phyloP scores from a whole-genome alignment of 2,329 filamentous ascomycete genomes.

The Penicillium sp. region DNA sequence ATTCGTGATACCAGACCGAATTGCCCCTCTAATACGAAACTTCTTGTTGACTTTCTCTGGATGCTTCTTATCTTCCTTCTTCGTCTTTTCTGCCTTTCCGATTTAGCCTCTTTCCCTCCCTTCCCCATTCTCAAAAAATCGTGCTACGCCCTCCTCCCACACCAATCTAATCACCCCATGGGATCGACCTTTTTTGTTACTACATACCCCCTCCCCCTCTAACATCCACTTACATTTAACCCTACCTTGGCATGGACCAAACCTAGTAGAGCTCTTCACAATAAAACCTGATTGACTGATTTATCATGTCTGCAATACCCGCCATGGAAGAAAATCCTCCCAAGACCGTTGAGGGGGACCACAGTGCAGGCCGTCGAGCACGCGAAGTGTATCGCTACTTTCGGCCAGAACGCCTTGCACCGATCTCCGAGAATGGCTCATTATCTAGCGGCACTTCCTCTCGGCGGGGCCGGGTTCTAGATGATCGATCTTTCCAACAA shows the following conservation, averaged over 20 bases:
- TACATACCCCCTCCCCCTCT: not conserved
- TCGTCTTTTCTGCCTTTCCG: not conserved
- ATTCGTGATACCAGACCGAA: not conserved
- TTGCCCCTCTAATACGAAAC: not conserved
- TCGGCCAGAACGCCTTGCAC: constrained; percentile 25
- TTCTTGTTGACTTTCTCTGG: not conserved
- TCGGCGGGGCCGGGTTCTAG: not conserved
- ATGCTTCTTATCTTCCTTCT: not conserved
- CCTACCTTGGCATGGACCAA: not conserved
- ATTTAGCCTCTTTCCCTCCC: not conserved
- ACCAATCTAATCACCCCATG: not conserved
- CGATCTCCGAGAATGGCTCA: constrained; percentile 5
- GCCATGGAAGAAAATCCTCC: constrained; percentile 2
- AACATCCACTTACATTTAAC: not conserved
- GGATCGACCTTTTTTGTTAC: not conserved
- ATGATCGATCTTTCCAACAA: not conserved
- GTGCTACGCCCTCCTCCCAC: no score
- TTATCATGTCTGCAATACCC: not conserved
- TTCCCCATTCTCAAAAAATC: not conserved
- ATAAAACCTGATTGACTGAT: not conserved
- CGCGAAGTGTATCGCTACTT: constrained; percentile 45
- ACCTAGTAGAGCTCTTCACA: not conserved
- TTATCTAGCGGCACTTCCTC: not conserved
- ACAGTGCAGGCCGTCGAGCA: constrained; percentile 34
- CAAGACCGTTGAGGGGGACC: constrained; percentile 18